Base-by-base conservation (phyloP, 2,329 filamentous ascomycete species). In the Apiospora phragmitis region DNA sequence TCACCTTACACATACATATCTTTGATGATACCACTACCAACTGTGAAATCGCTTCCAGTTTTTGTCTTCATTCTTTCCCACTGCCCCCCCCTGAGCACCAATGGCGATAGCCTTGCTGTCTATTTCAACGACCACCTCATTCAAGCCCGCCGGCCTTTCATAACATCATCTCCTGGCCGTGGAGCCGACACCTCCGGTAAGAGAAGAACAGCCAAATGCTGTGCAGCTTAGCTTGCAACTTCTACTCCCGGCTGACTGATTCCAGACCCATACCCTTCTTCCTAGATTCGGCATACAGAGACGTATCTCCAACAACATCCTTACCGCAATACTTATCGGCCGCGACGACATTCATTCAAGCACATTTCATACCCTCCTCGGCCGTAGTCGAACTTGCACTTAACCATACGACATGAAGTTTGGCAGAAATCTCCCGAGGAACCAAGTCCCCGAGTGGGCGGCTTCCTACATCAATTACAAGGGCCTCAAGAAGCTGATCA, bases 401-500 rank as follows among this genome's bases (percentile, higher is more conserved):
- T 9, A n/a, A 38, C 65, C 32, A 70, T 24, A 67, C 68, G 21
- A 47, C 66, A 91, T 91, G 89, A 90, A 90, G 81, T 91, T 91
- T 76, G 88, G 89, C 76, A 85, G 88, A 81, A 90, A 86, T 79
- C 87, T 97, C 70, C 89, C 93, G 24, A 90, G 93, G 66, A 94
- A 95, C 79, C 93, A 95, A 83, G 93, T 96, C 78, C 94, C 93
- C 66, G 93, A 95, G 83, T 97, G 94, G 94, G 91, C 93, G 69
- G 86, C 91, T 70, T 91, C 88, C 42, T 97, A 97, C 80, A 95
- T 96, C 85, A 91, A 96, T 83, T 97, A 97, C 85, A 96, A 95
- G 80, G 91, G 91, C 76, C 85, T 98, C 77, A 99, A 99, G 87
- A 97, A 96, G 85, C 89, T 98, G 74, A 95, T 99, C 84, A 98